Base-by-base conservation (phyloP, 1,284 basidiomycete species). In the Ganoderma sinense region DNA sequence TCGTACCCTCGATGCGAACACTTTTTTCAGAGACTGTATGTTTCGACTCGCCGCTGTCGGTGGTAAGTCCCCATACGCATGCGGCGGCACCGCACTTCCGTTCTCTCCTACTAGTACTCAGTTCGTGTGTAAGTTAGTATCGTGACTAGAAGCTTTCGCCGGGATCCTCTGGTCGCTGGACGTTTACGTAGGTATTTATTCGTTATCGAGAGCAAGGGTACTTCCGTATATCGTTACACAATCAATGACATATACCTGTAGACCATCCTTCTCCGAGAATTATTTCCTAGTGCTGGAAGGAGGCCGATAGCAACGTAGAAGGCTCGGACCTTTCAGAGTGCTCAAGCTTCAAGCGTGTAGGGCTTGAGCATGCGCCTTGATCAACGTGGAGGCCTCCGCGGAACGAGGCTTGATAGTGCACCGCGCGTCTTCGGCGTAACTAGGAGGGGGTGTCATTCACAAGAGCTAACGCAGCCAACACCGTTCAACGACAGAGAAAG, bases 331-430 rank as follows among this genome's bases (percentile, higher is more conserved):
- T n/a, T n/a, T 51, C 4, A 11, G 4, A 26, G 23, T n/a, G 36
- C 10, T 7, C 41, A 41, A 41, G 41, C 8, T 48, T 51, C 23
- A 51, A 13, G 48, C 48, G 45, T n/a, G 26, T 23, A 26, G 20
- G n/a, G 48, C 29, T 31, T 56, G 5, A 16, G 14, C 53, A 10
- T 56, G 29, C 16, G 31, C 18, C 29, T 31, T 33, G 29, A 56
- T 56, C 53, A 31, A 20, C 31, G 53, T 14, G 13, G 31, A 4
- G 16, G 53, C 53, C 53, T 31, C 53, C 53, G 64, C 64, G 1
- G 64, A 69, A 31, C 68, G 68, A 3, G 68, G 68, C 16, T 41
- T 65, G 26, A 69, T 55, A 2, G 64, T 58, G 53, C 59, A 69
- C 14, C 68, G 63, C 36, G n/a, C 33, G n/a, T 65, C 59, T 14